Conservation (phyloP, 2,329 filamentous ascomycete genomes). For the Stemphylium lycopersici region DNA sequence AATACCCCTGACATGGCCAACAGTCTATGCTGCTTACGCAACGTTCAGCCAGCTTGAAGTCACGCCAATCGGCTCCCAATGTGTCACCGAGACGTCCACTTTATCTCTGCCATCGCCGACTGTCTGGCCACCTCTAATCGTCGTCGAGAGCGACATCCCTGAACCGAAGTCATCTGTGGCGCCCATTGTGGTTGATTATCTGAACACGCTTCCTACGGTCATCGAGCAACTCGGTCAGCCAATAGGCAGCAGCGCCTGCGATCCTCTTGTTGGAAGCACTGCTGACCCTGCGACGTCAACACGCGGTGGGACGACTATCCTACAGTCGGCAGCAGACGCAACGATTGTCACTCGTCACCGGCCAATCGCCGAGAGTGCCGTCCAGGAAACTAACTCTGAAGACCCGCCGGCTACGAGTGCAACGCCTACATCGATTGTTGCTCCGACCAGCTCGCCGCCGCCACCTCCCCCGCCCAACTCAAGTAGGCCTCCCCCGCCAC, state of each 20-base stretch:
- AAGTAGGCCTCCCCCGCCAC: slow-evolving; percentile 13
- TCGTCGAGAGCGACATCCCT: slow-evolving; percentile 26
- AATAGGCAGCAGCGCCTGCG: slow-evolving; percentile 40
- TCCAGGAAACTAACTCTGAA: background rate
- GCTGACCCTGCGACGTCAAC: slow-evolving; percentile 5
- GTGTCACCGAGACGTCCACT: slow-evolving; percentile 20
- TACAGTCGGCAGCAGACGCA: slow-evolving; percentile 5
- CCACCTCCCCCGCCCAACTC: slow-evolving; percentile 13
- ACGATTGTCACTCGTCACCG: slow-evolving; percentile 2
- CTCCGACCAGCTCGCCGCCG: slow-evolving; percentile 3
- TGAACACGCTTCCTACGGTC: slow-evolving; percentile 40
- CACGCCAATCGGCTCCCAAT: slow-evolving; percentile 26
- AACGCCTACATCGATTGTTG: background rate
- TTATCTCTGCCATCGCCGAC: slow-evolving; percentile 38
- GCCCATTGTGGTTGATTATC: slow-evolving; percentile 36
- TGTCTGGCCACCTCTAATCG: slow-evolving; percentile 30
- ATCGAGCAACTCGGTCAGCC: slow-evolving; percentile 34
- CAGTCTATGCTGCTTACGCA: slow-evolving; percentile 38
- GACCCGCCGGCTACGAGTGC: slow-evolving; percentile 13
- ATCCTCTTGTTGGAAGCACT: slow-evolving; percentile 33
- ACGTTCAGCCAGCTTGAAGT: slow-evolving; percentile 39
- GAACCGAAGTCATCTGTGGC: slow-evolving; percentile 28
- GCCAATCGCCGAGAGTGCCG: background rate
- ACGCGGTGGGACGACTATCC: slow-evolving; percentile 10
- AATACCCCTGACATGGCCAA: slow-evolving; percentile 41